Base-by-base conservation (phyloP, 2,329 filamentous ascomycete species). In the Escovopsis sp. region DNA sequence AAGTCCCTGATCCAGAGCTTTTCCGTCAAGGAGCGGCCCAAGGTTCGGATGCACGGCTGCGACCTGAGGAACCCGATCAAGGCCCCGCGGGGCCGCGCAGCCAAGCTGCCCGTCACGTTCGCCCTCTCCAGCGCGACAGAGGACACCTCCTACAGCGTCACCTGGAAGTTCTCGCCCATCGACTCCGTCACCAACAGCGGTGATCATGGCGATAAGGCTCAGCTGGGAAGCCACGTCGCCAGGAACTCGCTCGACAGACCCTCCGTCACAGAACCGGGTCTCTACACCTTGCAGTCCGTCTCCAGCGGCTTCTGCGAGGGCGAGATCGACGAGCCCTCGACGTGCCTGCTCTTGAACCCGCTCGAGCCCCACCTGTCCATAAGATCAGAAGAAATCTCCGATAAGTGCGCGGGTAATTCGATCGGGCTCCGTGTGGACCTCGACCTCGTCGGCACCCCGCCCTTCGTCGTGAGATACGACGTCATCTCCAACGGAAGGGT, bases 351-450 rank as follows among this genome's bases (percentile, higher is more conserved):
- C 42, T 72, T 93, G 50, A 98, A 96, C 50, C 91, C 91, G 5
- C 80, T 91, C 0, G 81, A 94, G 61, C 91, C 91, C 9, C 77
- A 81, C 43, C 60, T 98, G 45, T 69, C 75, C 4, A 67, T 98
- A 40, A 73, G 73, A 30, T 72, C 78, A 6, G 83, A 94, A 52
- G 81, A 87, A 48, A 87, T 98, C 36, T 83, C 85, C 41, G 91
- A 98, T 60, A 94, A 93, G 58, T 98, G 91, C 59, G 89, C 88
- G 33, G 87, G 88, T 39, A 94, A 87, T 55, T 86, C 91, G 0
- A 85, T 98, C 47, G 91, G 91, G 35, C 72, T 98, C 43, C 76
- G 82, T 10, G 85, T 98, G 36, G 83, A 91, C 54, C 66, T 98
- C 40, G 87, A 96, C 57, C 70, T 98, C 34, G 82, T 89, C 26